Percentiles rank a stretch among this genome's conserved stretches.
Conservation (phyloP, 495 filamentous ascomycete species). For the Tetracladium setigerum region DNA sequence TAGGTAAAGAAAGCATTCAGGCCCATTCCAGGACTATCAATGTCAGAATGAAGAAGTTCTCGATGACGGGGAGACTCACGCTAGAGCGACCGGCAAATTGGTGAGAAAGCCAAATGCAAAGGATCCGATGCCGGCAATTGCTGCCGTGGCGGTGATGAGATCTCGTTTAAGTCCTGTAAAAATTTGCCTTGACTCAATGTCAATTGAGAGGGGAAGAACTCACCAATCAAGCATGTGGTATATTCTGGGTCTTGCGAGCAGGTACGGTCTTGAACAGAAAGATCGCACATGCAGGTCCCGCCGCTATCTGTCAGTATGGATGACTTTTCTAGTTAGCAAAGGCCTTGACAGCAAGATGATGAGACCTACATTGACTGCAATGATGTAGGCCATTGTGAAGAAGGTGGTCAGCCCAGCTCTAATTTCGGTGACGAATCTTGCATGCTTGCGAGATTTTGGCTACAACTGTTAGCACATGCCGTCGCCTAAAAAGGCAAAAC, state of each 20-base stretch:
- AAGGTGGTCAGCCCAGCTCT: conserved; percentile 79
- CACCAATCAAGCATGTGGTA: conserved; percentile 41
- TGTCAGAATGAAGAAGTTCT: conserved; percentile 22
- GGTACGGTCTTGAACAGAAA: conserved; percentile 30
- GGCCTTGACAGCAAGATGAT: neutral
- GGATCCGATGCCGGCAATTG: conserved; percentile 49
- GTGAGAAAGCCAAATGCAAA: conserved; percentile 44
- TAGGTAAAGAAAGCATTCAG: conserved; percentile 84
- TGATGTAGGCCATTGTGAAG: conserved; percentile 80
- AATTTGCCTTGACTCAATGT: neutral
- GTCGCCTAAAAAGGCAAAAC: conserved; percentile 4
- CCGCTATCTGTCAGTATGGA: conserved; percentile 54
- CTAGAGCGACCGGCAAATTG: conserved; percentile 46
- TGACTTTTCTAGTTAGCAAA: conserved; percentile 24
- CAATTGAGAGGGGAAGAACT: neutral
- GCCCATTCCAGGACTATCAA: conserved; percentile 65
- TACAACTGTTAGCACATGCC: conserved; percentile 4
- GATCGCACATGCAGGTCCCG: conserved; percentile 61
- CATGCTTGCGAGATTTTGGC: conserved; percentile 48
- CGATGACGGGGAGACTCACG: conserved; percentile 40
- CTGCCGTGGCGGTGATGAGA: conserved; percentile 70
- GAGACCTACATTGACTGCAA: conserved; percentile 43
- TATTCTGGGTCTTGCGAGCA: conserved; percentile 52
- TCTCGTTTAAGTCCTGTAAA: conserved; percentile 57
- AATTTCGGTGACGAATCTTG: conserved; percentile 67